Conservation (phyloP, 116 monocot genomes). For the Posidonia oceanica region DNA sequence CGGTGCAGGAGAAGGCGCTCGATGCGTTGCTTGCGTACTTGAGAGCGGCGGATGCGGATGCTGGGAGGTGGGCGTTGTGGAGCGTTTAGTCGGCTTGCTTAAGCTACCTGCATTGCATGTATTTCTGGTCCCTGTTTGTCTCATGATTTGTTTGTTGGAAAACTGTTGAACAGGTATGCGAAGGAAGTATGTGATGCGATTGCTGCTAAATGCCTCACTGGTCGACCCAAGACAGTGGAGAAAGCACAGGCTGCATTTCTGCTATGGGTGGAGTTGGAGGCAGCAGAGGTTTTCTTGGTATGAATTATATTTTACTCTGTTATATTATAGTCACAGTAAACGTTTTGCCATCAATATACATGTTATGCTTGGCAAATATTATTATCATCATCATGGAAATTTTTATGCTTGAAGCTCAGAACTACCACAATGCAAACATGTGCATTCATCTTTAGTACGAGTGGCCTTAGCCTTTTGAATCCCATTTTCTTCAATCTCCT, state of each 20-base stretch:
- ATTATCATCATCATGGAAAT: too few relatives aligned
- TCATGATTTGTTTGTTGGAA: background rate
- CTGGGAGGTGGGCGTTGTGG: conserved; percentile 38
- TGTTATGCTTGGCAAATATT: too few relatives aligned
- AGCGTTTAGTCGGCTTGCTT: background rate
- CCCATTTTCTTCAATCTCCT: too few relatives aligned
- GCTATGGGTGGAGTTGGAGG: conserved; percentile 97
- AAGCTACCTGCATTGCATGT: background rate
- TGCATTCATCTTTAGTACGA: too few relatives aligned
- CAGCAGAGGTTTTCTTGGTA: conserved; percentile 86
- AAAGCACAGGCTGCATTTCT: conserved; percentile 76
- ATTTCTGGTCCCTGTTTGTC: background rate
- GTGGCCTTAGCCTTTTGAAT: too few relatives aligned
- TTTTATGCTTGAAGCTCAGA: too few relatives aligned
- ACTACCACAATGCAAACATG: too few relatives aligned
- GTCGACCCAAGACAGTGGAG: conserved; percentile 95
- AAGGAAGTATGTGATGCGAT: conserved; percentile 96
- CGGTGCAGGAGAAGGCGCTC: conserved; percentile 98
- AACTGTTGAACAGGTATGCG: conserved; percentile 45
- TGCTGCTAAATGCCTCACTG: conserved; percentile 95
- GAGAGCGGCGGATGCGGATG: conserved; percentile 88
- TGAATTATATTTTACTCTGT: background rate
- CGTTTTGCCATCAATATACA: too few relatives aligned
- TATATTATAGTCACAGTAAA: too few relatives aligned
- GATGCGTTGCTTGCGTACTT: conserved; percentile 86